Conservation (phyloP, 306 rosid species). For the Lathyrus oleraceus region DNA sequence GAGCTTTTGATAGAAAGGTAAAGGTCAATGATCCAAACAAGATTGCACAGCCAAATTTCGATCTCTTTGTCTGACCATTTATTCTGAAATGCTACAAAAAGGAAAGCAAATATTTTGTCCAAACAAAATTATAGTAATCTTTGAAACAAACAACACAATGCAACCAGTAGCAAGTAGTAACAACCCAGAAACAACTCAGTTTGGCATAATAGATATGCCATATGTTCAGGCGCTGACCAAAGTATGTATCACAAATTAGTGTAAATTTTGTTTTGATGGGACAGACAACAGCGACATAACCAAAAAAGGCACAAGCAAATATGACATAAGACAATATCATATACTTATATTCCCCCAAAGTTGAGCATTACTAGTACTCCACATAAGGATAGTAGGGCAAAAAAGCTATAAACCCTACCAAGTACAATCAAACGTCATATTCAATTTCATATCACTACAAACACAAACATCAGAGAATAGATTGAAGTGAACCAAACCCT, state of each 20-base stretch:
- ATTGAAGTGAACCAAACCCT: background rate
- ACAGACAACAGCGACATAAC: background rate
- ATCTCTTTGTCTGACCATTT: background rate
- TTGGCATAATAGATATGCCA: too few relatives aligned
- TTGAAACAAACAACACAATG: background rate
- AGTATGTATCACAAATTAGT: slow-evolving; percentile 4
- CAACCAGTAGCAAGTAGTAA: background rate
- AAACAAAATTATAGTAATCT: background rate
- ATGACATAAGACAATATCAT: slow-evolving; percentile 16
- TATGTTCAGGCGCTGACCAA: slow-evolving; percentile 29
- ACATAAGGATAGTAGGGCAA: background rate
- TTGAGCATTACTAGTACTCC: background rate
- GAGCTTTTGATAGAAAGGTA: too few relatives aligned
- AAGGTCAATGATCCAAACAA: background rate
- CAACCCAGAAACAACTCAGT: background rate
- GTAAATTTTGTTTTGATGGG: background rate
- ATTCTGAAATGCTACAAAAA: slow-evolving; percentile 11
- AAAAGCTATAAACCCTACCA: background rate
- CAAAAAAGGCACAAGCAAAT: slow-evolving; percentile 15
- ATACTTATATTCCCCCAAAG: background rate
- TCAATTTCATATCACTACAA: background rate
- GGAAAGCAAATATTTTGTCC: slow-evolving; percentile 21
- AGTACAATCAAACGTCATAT: background rate
- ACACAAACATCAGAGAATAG: background rate
- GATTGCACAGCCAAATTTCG: slow-evolving; percentile 5